These are phyloP conservation scores for Zhuliangozyma parablackwelliae DNA, from an alignment of 1,139 yeast genomes.

Conservation along the genomic window DNA sequence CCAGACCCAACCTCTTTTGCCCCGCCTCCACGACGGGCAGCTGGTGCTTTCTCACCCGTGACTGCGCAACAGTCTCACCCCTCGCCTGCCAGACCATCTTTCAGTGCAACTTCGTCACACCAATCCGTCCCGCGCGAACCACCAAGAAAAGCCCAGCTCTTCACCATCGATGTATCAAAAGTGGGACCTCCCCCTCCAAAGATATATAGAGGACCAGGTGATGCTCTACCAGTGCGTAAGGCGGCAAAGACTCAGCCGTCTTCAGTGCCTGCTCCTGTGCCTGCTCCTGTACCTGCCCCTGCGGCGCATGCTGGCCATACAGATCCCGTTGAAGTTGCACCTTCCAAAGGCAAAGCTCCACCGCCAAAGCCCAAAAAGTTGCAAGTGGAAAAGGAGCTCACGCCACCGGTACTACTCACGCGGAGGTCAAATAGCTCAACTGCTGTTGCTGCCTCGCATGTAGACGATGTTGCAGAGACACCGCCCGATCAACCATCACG, in stretches of 20 bases:
- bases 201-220: constrained; percentile 4
- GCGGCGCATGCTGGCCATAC: no score
- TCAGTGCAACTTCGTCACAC: not conserved
- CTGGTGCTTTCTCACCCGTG: no score
- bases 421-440: no score
- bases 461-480: constrained; percentile 2
- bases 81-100: not conserved
- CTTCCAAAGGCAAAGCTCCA: constrained; percentile 5
- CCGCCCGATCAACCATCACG: constrained; percentile 13
- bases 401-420: no score
- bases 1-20: constrained; percentile 39
- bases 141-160: constrained; percentile 1
- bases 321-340: not conserved
- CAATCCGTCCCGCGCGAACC: constrained; percentile 1
- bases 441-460: not conserved
- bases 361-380: constrained; percentile 15
- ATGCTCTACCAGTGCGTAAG: not conserved
- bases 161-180: constrained; percentile 2
- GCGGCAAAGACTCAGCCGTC: no score
- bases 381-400: not conserved
- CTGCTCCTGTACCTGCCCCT: not conserved
- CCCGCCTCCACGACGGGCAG: constrained; percentile 31
- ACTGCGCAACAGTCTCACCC: not conserved
- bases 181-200: constrained; percentile 11
- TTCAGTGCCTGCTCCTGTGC: no score